These are phyloP conservation scores for Globisporangium yorkense DNA, from an alignment of 352 stramenopile species.

Conservation along the genomic window DNA sequence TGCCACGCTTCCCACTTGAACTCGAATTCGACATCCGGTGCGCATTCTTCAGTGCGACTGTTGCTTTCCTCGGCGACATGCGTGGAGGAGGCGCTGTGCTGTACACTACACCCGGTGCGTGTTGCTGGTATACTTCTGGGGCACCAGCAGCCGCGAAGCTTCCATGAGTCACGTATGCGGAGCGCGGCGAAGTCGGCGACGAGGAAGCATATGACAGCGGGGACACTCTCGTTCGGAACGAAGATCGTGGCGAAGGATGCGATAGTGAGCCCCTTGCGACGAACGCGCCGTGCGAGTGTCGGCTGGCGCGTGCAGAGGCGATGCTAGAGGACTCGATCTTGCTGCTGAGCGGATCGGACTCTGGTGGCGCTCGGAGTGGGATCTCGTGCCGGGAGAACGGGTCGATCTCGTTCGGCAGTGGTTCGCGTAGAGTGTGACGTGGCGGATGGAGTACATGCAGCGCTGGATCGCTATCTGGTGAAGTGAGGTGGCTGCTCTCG, in stretches of 20 bases:
- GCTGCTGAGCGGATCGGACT: neutral
- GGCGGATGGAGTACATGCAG: neutral
- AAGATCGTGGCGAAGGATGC: conserved; percentile 5
- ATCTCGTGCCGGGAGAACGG: conserved; percentile 6
- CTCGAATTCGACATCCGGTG: conserved; percentile 9
- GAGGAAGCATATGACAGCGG: neutral
- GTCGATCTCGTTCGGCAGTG: conserved; percentile 2
- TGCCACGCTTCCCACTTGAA: neutral
- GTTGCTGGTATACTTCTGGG: neutral
- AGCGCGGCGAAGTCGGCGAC: neutral
- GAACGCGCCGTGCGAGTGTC: neutral
- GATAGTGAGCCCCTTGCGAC: neutral
- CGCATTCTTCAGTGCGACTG: conserved; percentile 24
- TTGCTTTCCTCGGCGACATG: conserved; percentile 30
- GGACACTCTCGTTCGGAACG: conserved; percentile 5
- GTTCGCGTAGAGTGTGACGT: neutral
- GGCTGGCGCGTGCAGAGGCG: neutral
- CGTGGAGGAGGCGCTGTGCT: conserved; percentile 10
- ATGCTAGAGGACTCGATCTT: neutral
- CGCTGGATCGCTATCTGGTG: conserved; percentile 2
- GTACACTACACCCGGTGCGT: conserved; percentile 21
- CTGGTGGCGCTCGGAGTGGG: neutral
- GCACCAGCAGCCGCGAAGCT: neutral
- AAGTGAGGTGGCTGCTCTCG: neutral
- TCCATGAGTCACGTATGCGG: neutral